Evolutionary conservation across 805 yeast species (phyloP), one percentile per base, ranked within the genome.

Genomic region (Lipomyces kockii): DNA sequence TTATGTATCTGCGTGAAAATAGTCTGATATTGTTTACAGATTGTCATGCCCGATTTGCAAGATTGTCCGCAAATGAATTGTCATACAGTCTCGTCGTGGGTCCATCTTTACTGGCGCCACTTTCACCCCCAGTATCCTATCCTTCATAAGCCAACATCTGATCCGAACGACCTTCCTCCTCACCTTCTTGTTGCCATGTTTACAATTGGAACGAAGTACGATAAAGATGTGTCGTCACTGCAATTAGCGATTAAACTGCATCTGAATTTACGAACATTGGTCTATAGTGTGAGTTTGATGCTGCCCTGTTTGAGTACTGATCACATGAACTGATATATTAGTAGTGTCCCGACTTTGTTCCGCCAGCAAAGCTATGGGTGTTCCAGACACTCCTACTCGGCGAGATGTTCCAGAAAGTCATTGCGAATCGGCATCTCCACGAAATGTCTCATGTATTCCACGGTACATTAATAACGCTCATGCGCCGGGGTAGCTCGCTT

Each of bases 111-210:
- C 65, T 82, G 83, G 83, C 62, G 67, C 7, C 68, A 76, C 57
- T 81, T 81, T 65, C 78, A 76, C 68, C 71, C 78, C 12, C 74
- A 76, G 49, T 82, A 76, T 68, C 84, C 84, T 1, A 75, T 82
- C 12, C 73, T 82, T n/a, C 84, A 82, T 68, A 72, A 73, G 27
- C 76, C 81, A 0, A 77, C 81, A 0, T 78, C 79, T 54, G 56
- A 63, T 58, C 70, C 78, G 2, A 65, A 62, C 27, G 52, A 58
- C 4, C 58, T 74, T 2, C 70, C 71, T 11, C 62, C 74, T 9
- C 71, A 60, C n/a, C 66, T 76, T 43, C 63, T 76, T 22, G 65
- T 72, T 14, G 66, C 74, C 14, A 76, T 76, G 75, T 67, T 70
- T 20, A 69, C 76, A 20, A 64, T 76, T 9, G 78, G 78, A 0